Conservation (phyloP, 1,139 yeast genomes). For the Yamadazyma trypodendri region DNA sequence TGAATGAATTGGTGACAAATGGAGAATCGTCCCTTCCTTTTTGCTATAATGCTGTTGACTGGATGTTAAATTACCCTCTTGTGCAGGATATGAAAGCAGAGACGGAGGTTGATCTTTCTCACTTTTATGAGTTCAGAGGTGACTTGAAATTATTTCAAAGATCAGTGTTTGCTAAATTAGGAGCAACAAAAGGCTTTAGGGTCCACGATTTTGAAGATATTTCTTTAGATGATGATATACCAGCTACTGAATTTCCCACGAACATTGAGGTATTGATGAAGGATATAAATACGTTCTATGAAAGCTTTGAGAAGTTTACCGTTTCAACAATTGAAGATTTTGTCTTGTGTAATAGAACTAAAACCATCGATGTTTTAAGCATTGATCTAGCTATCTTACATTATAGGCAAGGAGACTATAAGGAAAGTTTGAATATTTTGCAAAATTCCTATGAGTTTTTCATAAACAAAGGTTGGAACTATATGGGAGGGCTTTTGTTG, state of each 20-base stretch:
- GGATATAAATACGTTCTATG: slow-evolving; percentile 20
- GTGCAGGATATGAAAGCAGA: slow-evolving; percentile 14
- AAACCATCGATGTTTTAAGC: slow-evolving; percentile 71
- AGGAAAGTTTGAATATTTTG: slow-evolving; percentile 60
- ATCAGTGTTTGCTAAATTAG: slow-evolving; percentile 40
- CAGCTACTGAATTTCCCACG: not conserved
- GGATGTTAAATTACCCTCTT: slow-evolving; percentile 15
- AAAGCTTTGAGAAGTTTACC: slow-evolving; percentile 37
- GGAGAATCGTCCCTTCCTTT: slow-evolving; percentile 25
- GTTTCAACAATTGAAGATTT: slow-evolving; percentile 46
- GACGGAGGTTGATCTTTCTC: slow-evolving; percentile 21
- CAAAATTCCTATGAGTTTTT: slow-evolving; percentile 70
- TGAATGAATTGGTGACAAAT: slow-evolving; percentile 35
- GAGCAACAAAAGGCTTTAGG: slow-evolving; percentile 26
- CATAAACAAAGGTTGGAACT: slow-evolving; percentile 69
- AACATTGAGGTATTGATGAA: slow-evolving; percentile 11
- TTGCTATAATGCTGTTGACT: slow-evolving; percentile 30
- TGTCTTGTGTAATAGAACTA: slow-evolving; percentile 47
- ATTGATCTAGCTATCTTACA: slow-evolving; percentile 79
- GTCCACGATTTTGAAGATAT: slow-evolving; percentile 29
- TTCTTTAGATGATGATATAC: slow-evolving; percentile 12
- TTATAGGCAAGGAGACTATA: slow-evolving; percentile 56
- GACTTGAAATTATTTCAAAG: slow-evolving; percentile 47
- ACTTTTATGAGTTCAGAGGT: slow-evolving; percentile 44
- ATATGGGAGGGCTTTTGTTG: slow-evolving; percentile 63